phyloP scores from a whole-genome alignment of 1,284 basidiomycete genomes.

The Apiotrichum siamense region DNA sequence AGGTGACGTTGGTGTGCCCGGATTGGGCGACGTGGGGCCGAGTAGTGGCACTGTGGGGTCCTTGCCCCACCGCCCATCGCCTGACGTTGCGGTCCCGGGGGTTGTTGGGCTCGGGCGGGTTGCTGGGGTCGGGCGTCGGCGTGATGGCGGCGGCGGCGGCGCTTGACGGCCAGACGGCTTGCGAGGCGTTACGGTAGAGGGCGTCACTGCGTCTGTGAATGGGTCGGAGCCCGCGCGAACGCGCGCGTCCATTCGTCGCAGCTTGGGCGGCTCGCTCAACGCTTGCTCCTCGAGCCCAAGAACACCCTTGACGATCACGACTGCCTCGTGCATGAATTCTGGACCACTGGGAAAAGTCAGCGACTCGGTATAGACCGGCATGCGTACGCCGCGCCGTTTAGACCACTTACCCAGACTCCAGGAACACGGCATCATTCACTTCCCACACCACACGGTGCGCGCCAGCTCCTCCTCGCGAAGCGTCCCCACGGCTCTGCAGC shows the following conservation, averaged over 20 bases:
- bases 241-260: conserved; percentile 20
- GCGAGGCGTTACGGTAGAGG: background rate
- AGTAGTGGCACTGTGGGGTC: background rate
- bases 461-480: conserved; percentile 28
- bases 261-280: conserved; percentile 29
- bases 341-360: conserved; percentile 23
- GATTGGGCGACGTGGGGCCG: background rate
- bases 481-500: conserved; percentile 32
- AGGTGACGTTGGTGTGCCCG: conserved; percentile 1
- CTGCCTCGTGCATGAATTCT: conserved; percentile 44
- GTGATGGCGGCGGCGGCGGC: conserved; percentile 27
- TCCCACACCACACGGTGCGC: conserved; percentile 39
- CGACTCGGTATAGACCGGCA: background rate
- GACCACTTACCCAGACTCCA: conserved; percentile 43
- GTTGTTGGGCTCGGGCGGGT: no score
- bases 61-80: background rate
- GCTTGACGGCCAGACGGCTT: conserved; percentile 24
- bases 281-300: conserved; percentile 40
- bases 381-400: no score
- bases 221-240: conserved; percentile 28
- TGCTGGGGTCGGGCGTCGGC: conserved; percentile 9
- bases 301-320: conserved; percentile 40
- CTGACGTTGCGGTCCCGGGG: background rate
- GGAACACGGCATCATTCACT: conserved; percentile 44
- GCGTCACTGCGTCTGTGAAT: conserved; percentile 26